Evolutionary conservation across 345 rosid genomes (phyloP).

Genomic region (Sonneratia alba): DNA sequence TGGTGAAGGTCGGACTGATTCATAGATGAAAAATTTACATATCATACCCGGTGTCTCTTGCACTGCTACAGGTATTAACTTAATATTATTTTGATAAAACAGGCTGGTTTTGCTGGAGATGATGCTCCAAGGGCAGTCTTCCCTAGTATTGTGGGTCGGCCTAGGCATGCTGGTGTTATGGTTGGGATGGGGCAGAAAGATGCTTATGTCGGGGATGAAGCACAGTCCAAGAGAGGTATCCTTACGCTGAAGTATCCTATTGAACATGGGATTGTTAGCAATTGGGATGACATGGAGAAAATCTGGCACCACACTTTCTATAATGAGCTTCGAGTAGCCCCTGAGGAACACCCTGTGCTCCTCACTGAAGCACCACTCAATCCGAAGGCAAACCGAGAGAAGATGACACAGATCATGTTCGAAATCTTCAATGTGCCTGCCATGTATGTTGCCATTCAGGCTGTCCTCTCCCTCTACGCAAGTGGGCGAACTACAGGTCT

Average conservation of each 20-base stretch:
- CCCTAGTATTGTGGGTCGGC: constrained; percentile 63
- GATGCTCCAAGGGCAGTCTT: constrained; percentile 58
- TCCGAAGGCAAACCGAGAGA: constrained; percentile 54
- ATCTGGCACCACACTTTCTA: constrained; percentile 66
- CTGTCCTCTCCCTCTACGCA: constrained; percentile 52
- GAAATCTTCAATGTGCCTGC: constrained; percentile 54
- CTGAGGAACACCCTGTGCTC: constrained; percentile 53
- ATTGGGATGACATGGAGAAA: constrained; percentile 65
- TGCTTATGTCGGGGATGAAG: constrained; percentile 61
- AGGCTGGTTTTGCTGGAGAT: constrained; percentile 60
- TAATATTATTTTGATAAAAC: background rate
- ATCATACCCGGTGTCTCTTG: background rate
- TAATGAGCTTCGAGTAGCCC: constrained; percentile 53
- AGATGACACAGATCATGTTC: constrained; percentile 58
- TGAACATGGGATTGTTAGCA: constrained; percentile 62
- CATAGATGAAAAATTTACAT: background rate
- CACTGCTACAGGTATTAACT: background rate
- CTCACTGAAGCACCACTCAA: constrained; percentile 57
- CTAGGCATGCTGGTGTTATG: constrained; percentile 61
- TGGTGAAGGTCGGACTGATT: constrained; percentile 44
- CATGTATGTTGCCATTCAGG: constrained; percentile 54
- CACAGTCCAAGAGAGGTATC: constrained; percentile 60
- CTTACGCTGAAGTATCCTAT: constrained; percentile 53
- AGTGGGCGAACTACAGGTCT: constrained; percentile 67
- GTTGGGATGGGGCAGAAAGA: constrained; percentile 66